Evolutionary conservation across 2,329 filamentous ascomycete genomes (phyloP).

Genomic region (Neodidymelliopsis sp.): DNA sequence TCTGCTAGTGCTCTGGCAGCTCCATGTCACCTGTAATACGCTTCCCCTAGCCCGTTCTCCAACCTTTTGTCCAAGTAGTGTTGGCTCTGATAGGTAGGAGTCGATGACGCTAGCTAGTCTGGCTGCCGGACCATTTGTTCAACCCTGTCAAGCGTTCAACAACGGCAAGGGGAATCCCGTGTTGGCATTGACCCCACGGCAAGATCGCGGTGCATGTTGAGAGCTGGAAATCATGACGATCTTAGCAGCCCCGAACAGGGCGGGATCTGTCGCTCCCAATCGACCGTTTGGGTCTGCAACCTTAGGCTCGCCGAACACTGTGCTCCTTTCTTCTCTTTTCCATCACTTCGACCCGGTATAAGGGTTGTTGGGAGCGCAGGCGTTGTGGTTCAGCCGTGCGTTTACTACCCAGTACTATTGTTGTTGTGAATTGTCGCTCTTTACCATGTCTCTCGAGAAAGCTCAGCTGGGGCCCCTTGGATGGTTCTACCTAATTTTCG

Average conservation of each 20-base stretch:
- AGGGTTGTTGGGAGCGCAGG: conserved; percentile 12
- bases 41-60: background rate
- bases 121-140: conserved; percentile 10
- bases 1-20: conserved; percentile 4
- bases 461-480: conserved; percentile 20
- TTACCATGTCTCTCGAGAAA: conserved; percentile 17
- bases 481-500: conserved; percentile 21
- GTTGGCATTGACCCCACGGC: conserved; percentile 10
- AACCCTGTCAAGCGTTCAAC: conserved; percentile 11
- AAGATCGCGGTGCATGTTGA: conserved; percentile 6
- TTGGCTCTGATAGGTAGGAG: conserved; percentile 1
- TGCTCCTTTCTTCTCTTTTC: conserved; percentile 9
- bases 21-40: conserved; percentile 7
- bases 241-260: background rate
- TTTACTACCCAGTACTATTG: conserved; percentile 10
- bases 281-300: background rate
- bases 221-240: conserved; percentile 12
- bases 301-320: conserved; percentile 9
- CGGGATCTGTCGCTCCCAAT: conserved; percentile 9
- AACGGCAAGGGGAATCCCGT: conserved; percentile 11
- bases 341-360: conserved; percentile 9
- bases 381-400: conserved; percentile 10
- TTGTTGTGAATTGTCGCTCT: conserved; percentile 14
- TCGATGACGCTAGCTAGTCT: conserved; percentile 4
- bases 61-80: background rate